A percentile compares a stretch with the other conserved stretches of the same genome.
Evolutionary conservation across 148 eudicot species (phyloP).

Genomic region (Cornus suecica): DNA sequence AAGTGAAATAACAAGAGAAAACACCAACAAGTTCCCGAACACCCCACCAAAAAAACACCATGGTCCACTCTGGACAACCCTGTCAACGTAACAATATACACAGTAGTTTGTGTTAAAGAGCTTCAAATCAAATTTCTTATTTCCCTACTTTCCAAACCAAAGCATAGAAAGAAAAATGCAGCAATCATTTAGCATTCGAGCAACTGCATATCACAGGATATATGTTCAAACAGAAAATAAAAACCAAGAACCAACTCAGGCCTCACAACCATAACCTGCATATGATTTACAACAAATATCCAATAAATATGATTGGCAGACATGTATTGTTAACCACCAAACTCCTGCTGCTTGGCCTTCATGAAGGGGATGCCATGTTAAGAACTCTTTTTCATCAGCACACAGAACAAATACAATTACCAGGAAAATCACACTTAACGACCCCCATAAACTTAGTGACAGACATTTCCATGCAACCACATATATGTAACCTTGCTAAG

Average conservation of each 20-base stretch:
- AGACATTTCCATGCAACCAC: background rate
- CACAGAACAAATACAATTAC: background rate
- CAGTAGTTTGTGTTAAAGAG: background rate
- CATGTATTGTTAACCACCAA: slow-evolving; percentile 2
- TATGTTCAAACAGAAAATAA: slow-evolving; percentile 8
- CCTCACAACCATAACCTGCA: background rate
- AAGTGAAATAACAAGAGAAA: background rate
- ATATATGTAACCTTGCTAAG: background rate
- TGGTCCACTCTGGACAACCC: background rate
- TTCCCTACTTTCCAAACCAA: background rate
- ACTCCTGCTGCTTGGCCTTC: slow-evolving; percentile 2
- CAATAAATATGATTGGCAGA: background rate
- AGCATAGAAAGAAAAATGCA: background rate
- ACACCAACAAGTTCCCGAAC: background rate
- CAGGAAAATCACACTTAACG: background rate
- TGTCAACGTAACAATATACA: background rate
- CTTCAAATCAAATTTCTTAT: background rate
- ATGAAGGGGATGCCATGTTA: background rate
- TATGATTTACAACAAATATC: background rate
- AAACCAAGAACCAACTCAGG: slow-evolving; percentile 4
- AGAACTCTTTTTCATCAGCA: too few species aligned
- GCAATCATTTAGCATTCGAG: background rate
- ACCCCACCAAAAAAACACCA: background rate
- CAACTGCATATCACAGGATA: background rate
- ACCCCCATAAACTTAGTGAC: background rate